Evolutionary conservation across 2,329 filamentous ascomycete species (phyloP), one percentile per base, ranked within the genome.

Genomic region (Cryphonectria radicalis): DNA sequence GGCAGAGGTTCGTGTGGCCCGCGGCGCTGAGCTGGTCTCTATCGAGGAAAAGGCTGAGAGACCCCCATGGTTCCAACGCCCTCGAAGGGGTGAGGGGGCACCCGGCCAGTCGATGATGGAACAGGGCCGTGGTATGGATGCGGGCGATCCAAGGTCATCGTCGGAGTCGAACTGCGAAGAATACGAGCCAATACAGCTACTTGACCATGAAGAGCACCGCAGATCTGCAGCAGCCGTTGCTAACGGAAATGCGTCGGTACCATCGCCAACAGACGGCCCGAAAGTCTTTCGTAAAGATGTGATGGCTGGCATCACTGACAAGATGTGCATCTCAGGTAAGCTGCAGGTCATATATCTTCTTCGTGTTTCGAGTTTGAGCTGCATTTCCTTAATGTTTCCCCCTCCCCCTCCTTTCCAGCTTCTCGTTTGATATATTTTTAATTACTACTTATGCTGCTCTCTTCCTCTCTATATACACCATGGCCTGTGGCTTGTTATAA

Each of bases 251-350:
- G 42, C 22, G 25, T 40, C 28, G 32, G 22, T 63, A 13, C 17
- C 28, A 25, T 8, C 59, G 19, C 42, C 42, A 22, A 1, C 53
- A 75, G 75, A 65, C 74, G 75, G 69, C 72, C 77, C 73, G 74
- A 76, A 65, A 65, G 81, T 83, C 75, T 77, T 82, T 59, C 79
- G 81, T 66, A 79, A 82, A 70, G 83, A 85, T 67, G 91, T 91
- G n/a, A 85, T 93, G 65, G 84, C 91, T 63, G 85, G 88, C 77
- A 86, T 89, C 78, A 90, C 87, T 68, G 87, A 91, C 72, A 87
- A 87, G 72, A 86, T 93, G 80, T 92, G 91, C 77, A 90, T 90
- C 42, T 89, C 89, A 63, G 86, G 90, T 88, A 80, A 82, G 87
- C 76, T 67, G 37, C 65, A 37, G 55, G 66, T 28, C 14, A 37